These are phyloP conservation scores for Coccomyxa subellipsoidea DNA, from an alignment of 163 green algal species.

Conservation along the genomic window DNA sequence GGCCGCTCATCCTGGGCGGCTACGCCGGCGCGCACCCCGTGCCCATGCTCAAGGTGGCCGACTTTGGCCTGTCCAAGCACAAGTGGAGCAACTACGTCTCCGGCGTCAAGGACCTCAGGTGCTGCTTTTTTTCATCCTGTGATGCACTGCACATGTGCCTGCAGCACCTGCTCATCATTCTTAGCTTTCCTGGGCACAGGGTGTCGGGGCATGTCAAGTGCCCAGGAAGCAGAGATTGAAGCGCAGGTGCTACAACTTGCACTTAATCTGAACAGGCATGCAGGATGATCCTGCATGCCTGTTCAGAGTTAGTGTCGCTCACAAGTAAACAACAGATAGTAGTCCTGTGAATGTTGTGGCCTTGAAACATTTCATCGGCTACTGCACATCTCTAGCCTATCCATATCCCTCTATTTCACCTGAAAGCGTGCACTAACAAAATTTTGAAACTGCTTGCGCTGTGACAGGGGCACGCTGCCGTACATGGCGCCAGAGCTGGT, in stretches of 20 bases:
- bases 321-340: no score
- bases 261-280: no score
- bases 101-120: constrained; percentile 67
- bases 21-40: constrained; percentile 13
- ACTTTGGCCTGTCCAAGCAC: constrained; percentile 79
- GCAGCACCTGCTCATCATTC: no score
- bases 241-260: no score
- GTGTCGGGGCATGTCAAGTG: no score
- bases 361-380: no score
- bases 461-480: constrained; percentile 70
- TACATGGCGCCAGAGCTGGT: constrained; percentile 89
- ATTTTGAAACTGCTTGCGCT: neutral
- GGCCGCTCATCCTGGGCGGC: constrained; percentile 21
- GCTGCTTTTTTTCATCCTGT: neutral
- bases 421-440: neutral
- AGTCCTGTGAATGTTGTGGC: no score
- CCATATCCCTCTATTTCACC: neutral
- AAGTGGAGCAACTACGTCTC: constrained; percentile 70
- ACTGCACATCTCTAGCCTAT: no score
- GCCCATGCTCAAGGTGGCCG: constrained; percentile 67
- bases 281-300: no score
- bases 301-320: no score
- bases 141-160: neutral
- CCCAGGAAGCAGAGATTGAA: no score
- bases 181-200: no score